phyloP scores from a whole-genome alignment of 139 green algal genomes.

The Chlamydomonas sp. region DNA sequence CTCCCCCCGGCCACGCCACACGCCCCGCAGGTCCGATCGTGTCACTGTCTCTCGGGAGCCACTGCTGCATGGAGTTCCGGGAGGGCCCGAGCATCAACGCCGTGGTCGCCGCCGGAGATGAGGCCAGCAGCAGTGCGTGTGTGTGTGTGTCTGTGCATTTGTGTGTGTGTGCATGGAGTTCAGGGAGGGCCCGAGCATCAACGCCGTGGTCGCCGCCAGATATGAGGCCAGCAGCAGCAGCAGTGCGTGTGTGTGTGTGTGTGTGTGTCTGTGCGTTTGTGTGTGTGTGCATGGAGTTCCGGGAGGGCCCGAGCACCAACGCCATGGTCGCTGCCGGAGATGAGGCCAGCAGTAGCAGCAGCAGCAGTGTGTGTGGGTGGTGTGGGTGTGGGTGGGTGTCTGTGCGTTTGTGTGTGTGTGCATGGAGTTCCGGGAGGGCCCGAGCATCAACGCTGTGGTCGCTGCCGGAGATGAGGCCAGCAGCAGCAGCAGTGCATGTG shows the following conservation, averaged over 20 bases:
- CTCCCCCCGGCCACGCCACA: too few species aligned
- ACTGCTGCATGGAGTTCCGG: constrained; percentile 82
- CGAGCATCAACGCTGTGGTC: not conserved
- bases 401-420: too few species aligned
- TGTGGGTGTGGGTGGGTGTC: too few species aligned
- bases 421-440: constrained; percentile 1
- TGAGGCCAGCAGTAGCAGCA: too few species aligned
- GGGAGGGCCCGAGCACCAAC: constrained; percentile 22
- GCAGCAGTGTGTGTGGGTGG: too few species aligned
- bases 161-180: too few species aligned
- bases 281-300: constrained; percentile 94
- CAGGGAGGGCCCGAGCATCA: not conserved
- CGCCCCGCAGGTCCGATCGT: constrained; percentile 58
- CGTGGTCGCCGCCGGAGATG: too few species aligned
- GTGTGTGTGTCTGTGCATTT: too few species aligned
- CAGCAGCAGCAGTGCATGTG: constrained; percentile 12
- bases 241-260: constrained; percentile 13
- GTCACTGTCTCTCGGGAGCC: constrained; percentile 69
- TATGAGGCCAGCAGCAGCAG: constrained; percentile 1
- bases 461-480: not conserved
- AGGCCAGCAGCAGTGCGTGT: too few species aligned
- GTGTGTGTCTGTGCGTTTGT: too few species aligned
- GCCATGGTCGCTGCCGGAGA: too few species aligned
- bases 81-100: constrained; percentile 11
- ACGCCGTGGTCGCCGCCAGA: not conserved